These are phyloP conservation scores for Cystobasidium sp. DNA, from an alignment of 1,284 basidiomycete genomes.

Conservation along the genomic window DNA sequence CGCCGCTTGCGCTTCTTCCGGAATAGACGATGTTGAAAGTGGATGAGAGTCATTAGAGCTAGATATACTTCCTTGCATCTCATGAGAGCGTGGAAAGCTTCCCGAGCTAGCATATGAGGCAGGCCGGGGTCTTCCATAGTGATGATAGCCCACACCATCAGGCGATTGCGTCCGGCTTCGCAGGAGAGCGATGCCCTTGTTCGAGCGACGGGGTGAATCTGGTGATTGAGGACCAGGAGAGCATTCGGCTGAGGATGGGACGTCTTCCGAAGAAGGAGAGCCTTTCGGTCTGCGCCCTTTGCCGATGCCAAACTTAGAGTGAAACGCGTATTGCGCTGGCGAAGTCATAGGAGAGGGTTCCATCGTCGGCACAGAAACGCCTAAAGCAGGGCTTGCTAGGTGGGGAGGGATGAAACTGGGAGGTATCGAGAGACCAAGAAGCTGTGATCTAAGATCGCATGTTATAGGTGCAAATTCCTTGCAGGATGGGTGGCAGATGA, in stretches of 20 bases:
- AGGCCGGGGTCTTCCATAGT: conserved; percentile 12
- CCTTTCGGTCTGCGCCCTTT: conserved; percentile 27
- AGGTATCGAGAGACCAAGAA: conserved; percentile 52
- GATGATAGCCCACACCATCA: conserved; percentile 5
- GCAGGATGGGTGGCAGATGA: conserved; percentile 84
- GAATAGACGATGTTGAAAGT: conserved; percentile 26
- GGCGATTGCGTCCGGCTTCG: conserved; percentile 24
- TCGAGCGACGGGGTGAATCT: conserved; percentile 4
- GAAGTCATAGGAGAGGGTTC: conserved; percentile 27
- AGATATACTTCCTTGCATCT: conserved; percentile 29
- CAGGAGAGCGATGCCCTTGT: conserved; percentile 20
- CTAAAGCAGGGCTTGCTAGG: conserved; percentile 8
- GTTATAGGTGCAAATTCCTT: conserved; percentile 72
- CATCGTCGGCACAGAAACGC: conserved; percentile 21
- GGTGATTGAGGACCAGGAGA: conserved; percentile 14
- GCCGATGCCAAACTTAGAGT: conserved; percentile 42
- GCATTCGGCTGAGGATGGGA: conserved; percentile 10
- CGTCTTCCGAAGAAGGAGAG: conserved; percentile 9
- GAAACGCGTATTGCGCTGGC: conserved; percentile 38
- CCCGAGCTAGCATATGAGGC: conserved; percentile 38
- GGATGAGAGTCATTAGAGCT: conserved; percentile 36
- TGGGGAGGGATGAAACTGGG: conserved; percentile 47
- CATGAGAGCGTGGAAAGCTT: conserved; percentile 33
- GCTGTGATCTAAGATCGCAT: conserved; percentile 76
- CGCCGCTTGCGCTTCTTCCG: conserved; percentile 10